phyloP scores from a whole-genome alignment of 225 moss, liverwort and hornwort species.

The Polytrichum formosum region DNA sequence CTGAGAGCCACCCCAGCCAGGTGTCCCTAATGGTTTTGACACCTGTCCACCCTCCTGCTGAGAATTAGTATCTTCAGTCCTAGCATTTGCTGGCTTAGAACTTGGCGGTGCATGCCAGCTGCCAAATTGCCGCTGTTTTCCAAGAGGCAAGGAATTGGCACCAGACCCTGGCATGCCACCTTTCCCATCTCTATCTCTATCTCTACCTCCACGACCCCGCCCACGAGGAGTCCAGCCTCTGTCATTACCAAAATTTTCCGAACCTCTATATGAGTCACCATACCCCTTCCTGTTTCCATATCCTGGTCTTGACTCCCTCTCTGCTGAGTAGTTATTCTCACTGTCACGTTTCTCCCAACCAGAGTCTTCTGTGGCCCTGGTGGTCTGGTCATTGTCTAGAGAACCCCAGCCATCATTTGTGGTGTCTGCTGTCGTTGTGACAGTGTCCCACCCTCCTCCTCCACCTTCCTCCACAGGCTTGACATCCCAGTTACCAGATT shows the following conservation, averaged over 20 bases:
- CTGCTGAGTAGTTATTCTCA: constrained; percentile 17
- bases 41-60: neutral
- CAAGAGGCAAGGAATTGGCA: constrained; percentile 47
- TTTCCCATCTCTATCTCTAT: constrained; percentile 15
- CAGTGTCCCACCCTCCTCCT: constrained; percentile 25
- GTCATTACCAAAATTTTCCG: constrained; percentile 6
- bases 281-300: neutral
- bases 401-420: constrained; percentile 28
- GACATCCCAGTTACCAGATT: neutral
- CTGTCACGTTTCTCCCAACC: constrained; percentile 14
- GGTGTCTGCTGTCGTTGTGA: constrained; percentile 16
- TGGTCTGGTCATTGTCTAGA: constrained; percentile 1
- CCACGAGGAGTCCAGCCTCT: constrained; percentile 28
- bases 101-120: neutral
- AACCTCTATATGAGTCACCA: neutral
- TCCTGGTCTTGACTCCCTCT: neutral
- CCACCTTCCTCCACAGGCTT: constrained; percentile 21
- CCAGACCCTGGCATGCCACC: constrained; percentile 30
- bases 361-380: constrained; percentile 9
- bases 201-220: constrained; percentile 21
- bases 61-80: neutral
- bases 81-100: neutral
- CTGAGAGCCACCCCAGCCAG: constrained; percentile 22
- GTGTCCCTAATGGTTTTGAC: neutral
- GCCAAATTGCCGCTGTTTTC: constrained; percentile 31